Base-by-base conservation (phyloP, 2,329 filamentous ascomycete species). In the Xylariaceae sp. region DNA sequence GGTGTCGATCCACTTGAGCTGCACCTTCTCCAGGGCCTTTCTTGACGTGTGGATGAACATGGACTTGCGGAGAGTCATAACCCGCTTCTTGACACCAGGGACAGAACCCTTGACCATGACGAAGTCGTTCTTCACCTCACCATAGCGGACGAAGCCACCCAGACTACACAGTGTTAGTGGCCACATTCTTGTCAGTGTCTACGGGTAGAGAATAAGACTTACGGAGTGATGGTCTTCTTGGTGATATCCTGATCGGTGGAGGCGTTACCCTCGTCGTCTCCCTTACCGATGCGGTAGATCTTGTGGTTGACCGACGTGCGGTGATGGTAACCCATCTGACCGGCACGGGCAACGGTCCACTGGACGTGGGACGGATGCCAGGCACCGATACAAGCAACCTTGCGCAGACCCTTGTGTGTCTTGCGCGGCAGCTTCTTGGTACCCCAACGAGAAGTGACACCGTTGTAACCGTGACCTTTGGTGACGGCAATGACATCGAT, bases 301-400 rank as follows among this genome's bases (percentile, higher is more conserved):
- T 98, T 98, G 88, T 98, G 92, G 86, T 98, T 98, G 78, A 92
- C 86, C 52, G 92, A 97, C 65, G 92, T 98, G 85, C 92, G 89
- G 78, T 98, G 92, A 72, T 98, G 92, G 84, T 98, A 98, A 80
- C 92, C 92, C 73, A 83, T 81, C 78, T 98, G 92, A 95, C 92
- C 92, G 55, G 92, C 92, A 85, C 92, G 92, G 68, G 90, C 92
- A 77, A 98, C 92, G 69, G 92, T 98, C 92, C 92, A 98, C 79
- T 98, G 92, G 73, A 98, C 92, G 88, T 98, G 92, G 73, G 86
- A 88, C 67, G 92, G 92, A 80, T 98, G 92, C 92, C 92, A 98
- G 62, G 92, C 92, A 86, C 92, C 92, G 71, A 98, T 98, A 95
- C 92, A 98, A 67, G 92, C 92, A 62, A 98, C 90, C 86, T 98